phyloP scores from a whole-genome alignment of 805 yeast species.

The Kodamaea lidongshanica region DNA sequence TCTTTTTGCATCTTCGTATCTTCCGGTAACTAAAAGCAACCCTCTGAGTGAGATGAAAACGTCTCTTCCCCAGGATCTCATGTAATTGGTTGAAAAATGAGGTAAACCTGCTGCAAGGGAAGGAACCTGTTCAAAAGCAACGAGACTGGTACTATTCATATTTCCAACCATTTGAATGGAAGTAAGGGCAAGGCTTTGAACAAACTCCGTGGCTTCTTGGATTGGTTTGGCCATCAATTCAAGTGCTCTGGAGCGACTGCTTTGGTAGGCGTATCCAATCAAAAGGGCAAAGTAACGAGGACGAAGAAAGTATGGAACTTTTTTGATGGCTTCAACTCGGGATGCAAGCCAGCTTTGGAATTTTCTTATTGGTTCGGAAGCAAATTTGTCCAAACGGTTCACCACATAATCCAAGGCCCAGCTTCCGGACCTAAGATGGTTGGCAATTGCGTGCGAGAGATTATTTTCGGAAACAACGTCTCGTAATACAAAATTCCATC shows the following conservation, averaged over 20 bases:
- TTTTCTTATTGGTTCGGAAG: slow-evolving; percentile 40
- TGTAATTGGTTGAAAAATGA: slow-evolving; percentile 81
- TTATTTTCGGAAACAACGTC: slow-evolving; percentile 62
- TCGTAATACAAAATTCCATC: slow-evolving; percentile 74
- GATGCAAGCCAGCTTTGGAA: slow-evolving; percentile 65
- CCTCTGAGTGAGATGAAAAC: slow-evolving; percentile 87
- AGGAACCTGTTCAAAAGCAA: slow-evolving; percentile 57
- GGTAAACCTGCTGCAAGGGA: slow-evolving; percentile 96
- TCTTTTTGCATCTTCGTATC: slow-evolving; percentile 69
- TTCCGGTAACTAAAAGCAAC: slow-evolving; percentile 65
- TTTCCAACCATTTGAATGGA: slow-evolving; percentile 83
- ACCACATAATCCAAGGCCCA: slow-evolving; percentile 86
- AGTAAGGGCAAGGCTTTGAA: slow-evolving; percentile 71
- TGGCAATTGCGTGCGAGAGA: slow-evolving; percentile 76
- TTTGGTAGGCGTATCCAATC: slow-evolving; percentile 79
- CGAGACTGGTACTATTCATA: slow-evolving; percentile 67
- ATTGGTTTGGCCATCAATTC: slow-evolving; percentile 47
- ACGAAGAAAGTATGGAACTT: slow-evolving; percentile 69
- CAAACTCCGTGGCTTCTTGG: slow-evolving; percentile 61
- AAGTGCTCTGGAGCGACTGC: slow-evolving; percentile 65
- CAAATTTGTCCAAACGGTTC: slow-evolving; percentile 54
- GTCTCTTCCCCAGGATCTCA: slow-evolving; percentile 99
- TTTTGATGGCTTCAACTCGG: slow-evolving; percentile 56
- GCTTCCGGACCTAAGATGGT: slow-evolving; percentile 70
- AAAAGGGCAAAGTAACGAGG: slow-evolving; percentile 85